These are phyloP conservation scores for Aegilops sharonensis DNA, from an alignment of 176 grass and related monocot genomes.

Conservation along the genomic window DNA sequence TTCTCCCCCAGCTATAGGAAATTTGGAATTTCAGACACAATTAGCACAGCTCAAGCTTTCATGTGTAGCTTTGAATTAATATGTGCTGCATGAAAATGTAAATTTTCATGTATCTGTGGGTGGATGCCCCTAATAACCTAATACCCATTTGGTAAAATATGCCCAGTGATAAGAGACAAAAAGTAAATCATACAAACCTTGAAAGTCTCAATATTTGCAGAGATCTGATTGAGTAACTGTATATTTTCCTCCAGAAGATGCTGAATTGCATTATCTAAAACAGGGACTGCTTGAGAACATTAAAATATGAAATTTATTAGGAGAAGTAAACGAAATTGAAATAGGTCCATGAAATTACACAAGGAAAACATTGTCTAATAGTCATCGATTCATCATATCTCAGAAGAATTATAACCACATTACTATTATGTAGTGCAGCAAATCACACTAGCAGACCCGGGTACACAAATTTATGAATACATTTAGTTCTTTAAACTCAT, in stretches of 20 bases:
- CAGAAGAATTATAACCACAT: neutral
- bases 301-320: constrained; percentile 17
- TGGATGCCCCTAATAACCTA: neutral
- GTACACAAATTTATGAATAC: neutral
- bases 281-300: constrained; percentile 34
- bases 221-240: constrained; percentile 63
- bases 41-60: constrained; percentile 31
- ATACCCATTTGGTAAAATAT: neutral
- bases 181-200: constrained; percentile 43
- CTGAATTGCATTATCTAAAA: constrained; percentile 57
- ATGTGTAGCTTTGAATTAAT: constrained; percentile 18
- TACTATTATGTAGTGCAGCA: neutral
- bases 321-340: constrained; percentile 5
- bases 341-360: constrained; percentile 20
- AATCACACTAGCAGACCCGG: neutral
- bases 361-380: neutral
- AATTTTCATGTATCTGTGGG: constrained; percentile 20
- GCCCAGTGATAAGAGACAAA: neutral
- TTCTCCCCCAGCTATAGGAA: constrained; percentile 50
- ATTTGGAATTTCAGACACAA: constrained; percentile 29
- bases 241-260: constrained; percentile 67
- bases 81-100: constrained; percentile 14
- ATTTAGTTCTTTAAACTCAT: neutral
- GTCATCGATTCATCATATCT: constrained; percentile 5
- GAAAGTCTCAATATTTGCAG: constrained; percentile 57